Percentiles rank a stretch among this genome's conserved stretches.
These are phyloP conservation scores for Theobroma cacao DNA, from an alignment of 345 rosid genomes.

Conservation along the genomic window DNA sequence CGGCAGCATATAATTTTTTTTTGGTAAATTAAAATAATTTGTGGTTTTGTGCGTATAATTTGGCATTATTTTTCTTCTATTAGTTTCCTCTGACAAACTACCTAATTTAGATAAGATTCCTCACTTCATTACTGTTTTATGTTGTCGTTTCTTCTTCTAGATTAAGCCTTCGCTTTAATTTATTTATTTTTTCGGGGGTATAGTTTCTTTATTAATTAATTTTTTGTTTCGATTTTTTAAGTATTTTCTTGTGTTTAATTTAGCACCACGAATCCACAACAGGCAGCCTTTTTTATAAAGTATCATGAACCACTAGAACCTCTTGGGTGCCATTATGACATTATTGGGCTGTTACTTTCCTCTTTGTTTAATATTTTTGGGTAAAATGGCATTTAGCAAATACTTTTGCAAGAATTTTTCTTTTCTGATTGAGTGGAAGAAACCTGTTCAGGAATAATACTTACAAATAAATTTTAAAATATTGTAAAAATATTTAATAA, in stretches of 20 bases:
- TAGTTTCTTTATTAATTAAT: background rate
- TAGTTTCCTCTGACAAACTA: slow-evolving; percentile 7
- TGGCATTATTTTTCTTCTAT: background rate
- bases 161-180: background rate
- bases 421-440: too few relatives aligned
- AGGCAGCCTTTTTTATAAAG: background rate
- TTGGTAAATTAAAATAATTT: too few relatives aligned
- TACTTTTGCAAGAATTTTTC: background rate
- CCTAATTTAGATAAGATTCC: slow-evolving; percentile 19
- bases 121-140: background rate
- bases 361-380: background rate
- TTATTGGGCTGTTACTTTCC: background rate
- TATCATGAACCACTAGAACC: background rate
- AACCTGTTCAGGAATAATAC: too few relatives aligned
- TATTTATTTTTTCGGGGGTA: background rate
- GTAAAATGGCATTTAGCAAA: background rate
- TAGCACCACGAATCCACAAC: background rate
- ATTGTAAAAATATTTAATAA: too few relatives aligned
- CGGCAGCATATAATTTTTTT: slow-evolving; percentile 2
- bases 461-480: too few relatives aligned
- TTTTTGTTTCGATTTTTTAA: background rate
- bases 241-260: background rate
- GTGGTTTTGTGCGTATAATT: background rate
- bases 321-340: background rate
- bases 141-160: background rate